Evolutionary conservation across 176 grass and related monocot genomes (phyloP), one percentile per base, ranked within the genome.

Genomic region (Eleusine indica): DNA sequence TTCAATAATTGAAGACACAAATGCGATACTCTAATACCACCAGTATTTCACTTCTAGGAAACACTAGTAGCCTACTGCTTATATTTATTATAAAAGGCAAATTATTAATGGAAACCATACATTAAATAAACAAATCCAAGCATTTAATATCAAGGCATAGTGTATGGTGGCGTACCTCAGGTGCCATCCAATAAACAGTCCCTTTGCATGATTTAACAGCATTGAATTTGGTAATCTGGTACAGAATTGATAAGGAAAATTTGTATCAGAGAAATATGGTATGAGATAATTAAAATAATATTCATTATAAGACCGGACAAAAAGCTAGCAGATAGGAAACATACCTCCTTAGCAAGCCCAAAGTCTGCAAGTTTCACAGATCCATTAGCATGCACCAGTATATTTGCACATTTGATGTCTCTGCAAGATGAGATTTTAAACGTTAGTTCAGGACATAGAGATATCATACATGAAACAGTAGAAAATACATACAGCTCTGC

Each of bases 111-210:
- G 21, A 68, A 70, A 73, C 70, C 51, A 74, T 16, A 49, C 66
- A n/a, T 21, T 57, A 22, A 64, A 81, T 78, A 77, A 83, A 15
- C 6, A 57, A 72, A 67, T 72, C 30, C 21, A 2, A 75, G 65
- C 56, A 83, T 43, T 47, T 83, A 21, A 35, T 86, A 44, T 61
- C 16, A 81, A 56, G 12, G 48, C 37, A 82, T 58, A 67, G 62
- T 47, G 68, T 49, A 77, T 73, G 41, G 49, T 83, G 42, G 9
- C 46, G 84, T 94, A 99, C 97, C 97, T 99, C 97, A 51, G 97
- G 97, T 83, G 97, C 97, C 97, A 99, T 99, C 97, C 93, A 99
- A 73, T 91, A 99, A 63, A 96, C 97, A 76, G 93, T 99, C 89
- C 97, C 97, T 91, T 89, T 96, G 80, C 93, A 96, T 64, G 97